A percentile compares a stretch with the other conserved stretches of the same genome.
Evolutionary conservation across 306 rosid genomes (phyloP).

Genomic region (Prinsepia uniflora): DNA sequence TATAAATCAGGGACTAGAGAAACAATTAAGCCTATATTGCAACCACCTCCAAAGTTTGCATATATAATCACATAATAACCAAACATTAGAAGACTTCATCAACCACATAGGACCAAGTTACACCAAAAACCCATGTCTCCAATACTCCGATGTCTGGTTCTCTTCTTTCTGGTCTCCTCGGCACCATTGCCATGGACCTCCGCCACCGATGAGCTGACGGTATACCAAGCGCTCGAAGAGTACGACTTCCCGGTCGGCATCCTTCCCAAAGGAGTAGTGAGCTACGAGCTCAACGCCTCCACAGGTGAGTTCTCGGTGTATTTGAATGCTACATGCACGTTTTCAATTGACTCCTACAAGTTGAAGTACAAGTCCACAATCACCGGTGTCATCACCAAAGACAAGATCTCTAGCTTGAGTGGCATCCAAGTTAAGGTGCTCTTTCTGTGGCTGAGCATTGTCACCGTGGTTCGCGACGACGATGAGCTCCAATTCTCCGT

Average conservation of each 20-base stretch:
- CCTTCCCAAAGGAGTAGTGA: constrained; percentile 45
- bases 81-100: constrained; percentile 13
- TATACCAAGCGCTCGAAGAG: constrained; percentile 41
- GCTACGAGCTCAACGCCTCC: constrained; percentile 40
- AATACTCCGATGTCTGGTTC: constrained; percentile 9
- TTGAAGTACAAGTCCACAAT: constrained; percentile 50
- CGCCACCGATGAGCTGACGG: constrained; percentile 14
- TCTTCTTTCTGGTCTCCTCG: constrained; percentile 24
- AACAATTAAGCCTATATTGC: background rate
- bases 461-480: constrained; percentile 27
- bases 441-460: constrained; percentile 45
- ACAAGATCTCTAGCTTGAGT: constrained; percentile 36
- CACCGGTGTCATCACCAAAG: constrained; percentile 36
- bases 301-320: constrained; percentile 47
- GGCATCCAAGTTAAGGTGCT: constrained; percentile 47
- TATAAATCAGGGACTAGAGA: too few species aligned
- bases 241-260: constrained; percentile 49
- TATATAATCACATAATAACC: background rate
- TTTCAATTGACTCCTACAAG: constrained; percentile 35
- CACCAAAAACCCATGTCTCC: background rate
- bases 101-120: too few species aligned
- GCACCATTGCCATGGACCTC: constrained; percentile 14
- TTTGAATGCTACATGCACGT: constrained; percentile 37
- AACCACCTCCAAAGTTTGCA: background rate
- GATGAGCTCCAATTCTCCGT: constrained; percentile 49